Percentiles rank a stretch among this genome's conserved stretches.
Evolutionary conservation across 139 green algal genomes (phyloP).

Genomic region (Chlamydomonas sphaeroides): DNA sequence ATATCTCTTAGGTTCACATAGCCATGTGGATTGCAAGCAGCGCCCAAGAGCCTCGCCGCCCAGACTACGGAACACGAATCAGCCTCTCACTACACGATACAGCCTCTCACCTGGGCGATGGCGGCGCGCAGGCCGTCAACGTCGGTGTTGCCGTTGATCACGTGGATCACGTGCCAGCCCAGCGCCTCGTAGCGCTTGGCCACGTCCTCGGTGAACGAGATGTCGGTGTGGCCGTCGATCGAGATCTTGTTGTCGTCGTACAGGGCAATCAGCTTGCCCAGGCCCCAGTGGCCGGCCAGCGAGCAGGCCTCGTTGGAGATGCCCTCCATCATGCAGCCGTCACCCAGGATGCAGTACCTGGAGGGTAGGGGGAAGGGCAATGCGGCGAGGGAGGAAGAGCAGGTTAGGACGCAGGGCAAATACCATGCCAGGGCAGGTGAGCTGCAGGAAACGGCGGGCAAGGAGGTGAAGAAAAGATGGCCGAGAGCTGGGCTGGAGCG

Average conservation of each 20-base stretch:
- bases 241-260: conserved; percentile 99
- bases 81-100: too few relatives aligned
- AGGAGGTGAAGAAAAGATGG: too few relatives aligned
- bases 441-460: too few relatives aligned
- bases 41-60: too few relatives aligned
- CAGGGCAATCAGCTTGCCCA: conserved; percentile 99
- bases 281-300: conserved; percentile 97
- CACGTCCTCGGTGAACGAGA: conserved; percentile 99
- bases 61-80: too few relatives aligned
- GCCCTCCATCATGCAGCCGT: conserved; percentile 99
- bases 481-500: too few relatives aligned
- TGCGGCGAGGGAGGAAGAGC: too few relatives aligned
- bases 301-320: conserved; percentile 97
- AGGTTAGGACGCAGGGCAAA: too few relatives aligned
- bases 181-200: conserved; percentile 89
- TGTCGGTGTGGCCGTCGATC: conserved; percentile 98
- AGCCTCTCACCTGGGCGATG: conserved; percentile 61
- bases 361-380: too few relatives aligned
- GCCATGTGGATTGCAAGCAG: too few relatives aligned
- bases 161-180: conserved; percentile 88
- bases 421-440: too few relatives aligned
- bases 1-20: too few relatives aligned
- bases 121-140: conserved; percentile 85
- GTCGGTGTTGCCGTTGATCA: conserved; percentile 96
- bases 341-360: conserved; percentile 97